A percentile compares a stretch with the other conserved stretches of the same genome.
Evolutionary conservation across 495 filamentous ascomycete genomes (phyloP).

Genomic region (Acidiella bohemica): DNA sequence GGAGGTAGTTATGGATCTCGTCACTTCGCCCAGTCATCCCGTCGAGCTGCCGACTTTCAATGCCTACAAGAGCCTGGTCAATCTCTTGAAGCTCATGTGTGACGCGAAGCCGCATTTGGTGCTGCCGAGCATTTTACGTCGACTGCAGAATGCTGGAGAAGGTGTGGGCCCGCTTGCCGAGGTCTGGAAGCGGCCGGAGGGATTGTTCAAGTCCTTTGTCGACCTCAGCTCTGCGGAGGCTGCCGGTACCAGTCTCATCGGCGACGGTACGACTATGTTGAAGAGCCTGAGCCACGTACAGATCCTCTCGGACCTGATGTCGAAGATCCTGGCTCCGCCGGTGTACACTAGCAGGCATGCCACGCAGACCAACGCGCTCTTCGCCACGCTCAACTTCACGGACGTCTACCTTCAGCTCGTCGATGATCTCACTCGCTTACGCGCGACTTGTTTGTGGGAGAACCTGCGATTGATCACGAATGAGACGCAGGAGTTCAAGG

Average conservation of each 20-base stretch:
- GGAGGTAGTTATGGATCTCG: conserved; percentile 72
- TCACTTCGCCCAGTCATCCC: conserved; percentile 61
- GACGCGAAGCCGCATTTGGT: conserved; percentile 74
- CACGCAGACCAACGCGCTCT: conserved; percentile 41
- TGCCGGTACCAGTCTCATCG: conserved; percentile 6
- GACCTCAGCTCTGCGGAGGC: conserved; percentile 17
- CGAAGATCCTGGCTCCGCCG: conserved; percentile 50
- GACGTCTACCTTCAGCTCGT: conserved; percentile 63
- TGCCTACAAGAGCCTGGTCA: conserved; percentile 51
- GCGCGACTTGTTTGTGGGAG: conserved; percentile 70
- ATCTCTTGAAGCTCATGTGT: conserved; percentile 63
- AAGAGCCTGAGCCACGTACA: conserved; percentile 67
- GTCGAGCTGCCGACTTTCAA: conserved; percentile 57
- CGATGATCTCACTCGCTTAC: conserved; percentile 56
- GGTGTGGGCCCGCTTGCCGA: conserved; percentile 50
- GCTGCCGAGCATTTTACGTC: conserved; percentile 62
- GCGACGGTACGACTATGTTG: conserved; percentile 54
- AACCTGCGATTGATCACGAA: conserved; percentile 58
- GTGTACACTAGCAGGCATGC: conserved; percentile 6
- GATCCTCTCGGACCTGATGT: conserved; percentile 55
- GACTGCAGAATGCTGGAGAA: conserved; percentile 55
- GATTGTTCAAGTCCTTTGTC: conserved; percentile 56
- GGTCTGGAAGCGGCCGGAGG: conserved; percentile 30
- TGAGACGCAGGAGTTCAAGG: conserved; percentile 53
- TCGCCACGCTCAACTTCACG: conserved; percentile 59